phyloP scores from a whole-genome alignment of 202 grass and related monocot species.

The Digitaria exilis region DNA sequence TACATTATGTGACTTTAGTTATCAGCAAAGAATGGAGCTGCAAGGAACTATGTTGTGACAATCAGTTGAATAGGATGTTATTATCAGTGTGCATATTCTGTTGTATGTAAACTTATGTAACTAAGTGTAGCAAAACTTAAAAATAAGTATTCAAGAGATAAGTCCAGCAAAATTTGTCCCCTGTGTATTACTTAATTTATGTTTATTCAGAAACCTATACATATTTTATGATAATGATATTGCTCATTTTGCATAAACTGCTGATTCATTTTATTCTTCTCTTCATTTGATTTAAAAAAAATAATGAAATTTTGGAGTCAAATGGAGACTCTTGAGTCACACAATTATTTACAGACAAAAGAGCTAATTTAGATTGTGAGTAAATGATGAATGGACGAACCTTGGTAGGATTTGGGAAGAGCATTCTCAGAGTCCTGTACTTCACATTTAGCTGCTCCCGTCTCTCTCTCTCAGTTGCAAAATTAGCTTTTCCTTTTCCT shows the following conservation, averaged over 20 bases:
- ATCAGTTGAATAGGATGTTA: constrained; percentile 18
- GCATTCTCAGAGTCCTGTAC: constrained; percentile 61
- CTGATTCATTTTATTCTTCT: background rate
- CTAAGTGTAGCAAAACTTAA: constrained; percentile 19
- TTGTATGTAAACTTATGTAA: background rate
- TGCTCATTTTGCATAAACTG: background rate
- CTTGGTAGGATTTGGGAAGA: constrained; percentile 90
- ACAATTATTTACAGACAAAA: constrained; percentile 15
- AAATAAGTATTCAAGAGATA: constrained; percentile 7
- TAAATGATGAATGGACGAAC: constrained; percentile 50
- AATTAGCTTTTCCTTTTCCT: constrained; percentile 72
- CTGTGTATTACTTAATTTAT: constrained; percentile 19
- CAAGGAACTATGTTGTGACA: constrained; percentile 15
- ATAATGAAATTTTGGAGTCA: background rate
- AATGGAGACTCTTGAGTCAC: constrained; percentile 2
- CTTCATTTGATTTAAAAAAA: constrained; percentile 8
- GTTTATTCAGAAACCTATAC: constrained; percentile 12
- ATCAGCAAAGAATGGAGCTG: background rate
- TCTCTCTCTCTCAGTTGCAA: constrained; percentile 88
- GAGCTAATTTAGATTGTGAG: constrained; percentile 24
- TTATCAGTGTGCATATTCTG: constrained; percentile 11
- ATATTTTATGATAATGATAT: background rate
- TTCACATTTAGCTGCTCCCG: constrained; percentile 95
- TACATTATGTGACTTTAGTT: background rate
- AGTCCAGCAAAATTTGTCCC: background rate